Conservation (phyloP, 352 stramenopile genomes). For the Aphanomyces cochlioides region DNA sequence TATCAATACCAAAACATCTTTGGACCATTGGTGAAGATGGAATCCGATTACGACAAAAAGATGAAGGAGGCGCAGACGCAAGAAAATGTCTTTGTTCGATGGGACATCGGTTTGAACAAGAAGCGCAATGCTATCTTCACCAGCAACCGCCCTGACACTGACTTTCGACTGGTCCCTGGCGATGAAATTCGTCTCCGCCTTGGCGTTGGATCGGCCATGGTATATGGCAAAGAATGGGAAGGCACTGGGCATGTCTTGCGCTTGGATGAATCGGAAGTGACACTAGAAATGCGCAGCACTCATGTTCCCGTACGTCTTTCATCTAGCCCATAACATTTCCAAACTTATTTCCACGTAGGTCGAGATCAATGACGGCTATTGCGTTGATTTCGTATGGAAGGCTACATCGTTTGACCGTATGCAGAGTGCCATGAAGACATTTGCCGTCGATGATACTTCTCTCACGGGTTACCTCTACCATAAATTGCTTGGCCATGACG, state of each 20-base stretch:
- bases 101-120: slow-evolving; percentile 96
- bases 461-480: slow-evolving; percentile 99
- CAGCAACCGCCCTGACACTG: slow-evolving; percentile 83
- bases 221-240: slow-evolving; percentile 90
- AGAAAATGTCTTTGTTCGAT: slow-evolving; percentile 89
- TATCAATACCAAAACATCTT: slow-evolving; percentile 99
- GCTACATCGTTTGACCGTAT: slow-evolving; percentile 98
- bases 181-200: slow-evolving; percentile 96
- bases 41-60: slow-evolving; percentile 99
- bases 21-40: slow-evolving; percentile 98
- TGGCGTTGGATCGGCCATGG: slow-evolving; percentile 69
- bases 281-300: slow-evolving; percentile 80
- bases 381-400: slow-evolving; percentile 99
- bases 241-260: slow-evolving; percentile 91
- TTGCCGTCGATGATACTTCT: slow-evolving; percentile 97
- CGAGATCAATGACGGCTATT: slow-evolving; percentile 94
- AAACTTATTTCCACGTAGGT: slow-evolving; percentile 33
- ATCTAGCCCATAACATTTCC: not conserved
- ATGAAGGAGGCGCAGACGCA: slow-evolving; percentile 98
- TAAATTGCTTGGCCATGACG: slow-evolving; percentile 96
- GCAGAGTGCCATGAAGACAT: slow-evolving; percentile 98
- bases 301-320: slow-evolving; percentile 45
- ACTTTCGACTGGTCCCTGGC: slow-evolving; percentile 91
- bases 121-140: slow-evolving; percentile 96
- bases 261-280: slow-evolving; percentile 80